Base-by-base conservation (phyloP, 1,284 basidiomycete species). In the Microbotryum intermedium region DNA sequence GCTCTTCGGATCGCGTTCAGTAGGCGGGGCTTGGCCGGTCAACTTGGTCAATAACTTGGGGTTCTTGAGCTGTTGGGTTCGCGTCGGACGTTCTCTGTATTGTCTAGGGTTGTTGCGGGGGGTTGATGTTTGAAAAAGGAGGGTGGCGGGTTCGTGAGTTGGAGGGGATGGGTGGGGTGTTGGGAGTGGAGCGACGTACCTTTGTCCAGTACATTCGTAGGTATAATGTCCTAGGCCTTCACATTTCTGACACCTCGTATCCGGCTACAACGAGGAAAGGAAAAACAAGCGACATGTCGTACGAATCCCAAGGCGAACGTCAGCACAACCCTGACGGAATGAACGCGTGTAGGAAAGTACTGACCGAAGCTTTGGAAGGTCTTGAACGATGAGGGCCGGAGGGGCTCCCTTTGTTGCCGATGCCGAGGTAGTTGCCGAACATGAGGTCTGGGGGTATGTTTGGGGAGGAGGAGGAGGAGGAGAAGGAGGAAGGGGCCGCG, bases 11-110 rank as follows among this genome's bases (percentile, higher is more conserved):
- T 39, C 34, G 53, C 3, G 45, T 53, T 42, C 54, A 28, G 18
- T 43, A 26, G 26, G 46, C 30, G n/a, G 55, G 49, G 29, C 39
- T 43, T 42, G 56, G 13, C 50, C 62, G 6, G 57, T 64, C n/a
- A 64, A 23, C 10, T 49, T 30, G 0, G 59, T 59, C 1, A 45
- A 29, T 10, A 66, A 55, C 23, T 66, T 66, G 2, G 65, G 65
- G 59, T 66, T 64, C 53, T 66, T 66, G 30, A 66, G 55, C 49
- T 64, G 57, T 53, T 66, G 65, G 1, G 65, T 66, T 1, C 65
- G 45, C 2, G 65, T 56, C 2, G 44, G 44, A 11, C 50, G 50
- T 26, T 51, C 44, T 30, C 62, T 59, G 57, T 57, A 64, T 44
- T 59, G 47, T 29, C 55, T 56, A n/a, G n/a, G n/a, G 47, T 53